Conservation (phyloP, 2,329 filamentous ascomycete genomes). For the Phyllosticta citriasiana region DNA sequence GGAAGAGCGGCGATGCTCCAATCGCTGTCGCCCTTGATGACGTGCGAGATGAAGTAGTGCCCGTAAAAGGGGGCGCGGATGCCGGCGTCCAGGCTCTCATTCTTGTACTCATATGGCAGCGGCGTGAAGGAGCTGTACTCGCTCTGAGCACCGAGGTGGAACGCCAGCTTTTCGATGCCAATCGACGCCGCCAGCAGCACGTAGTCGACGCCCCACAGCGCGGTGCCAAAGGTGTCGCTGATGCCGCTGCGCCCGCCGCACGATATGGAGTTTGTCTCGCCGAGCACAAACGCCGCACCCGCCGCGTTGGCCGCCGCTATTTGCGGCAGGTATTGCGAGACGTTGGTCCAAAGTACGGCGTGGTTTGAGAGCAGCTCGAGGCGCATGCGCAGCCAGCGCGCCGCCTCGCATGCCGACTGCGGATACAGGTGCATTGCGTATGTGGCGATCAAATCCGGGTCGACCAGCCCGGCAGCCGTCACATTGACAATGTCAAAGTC, state of each 20-base stretch:
- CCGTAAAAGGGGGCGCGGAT: slow-evolving; percentile 8
- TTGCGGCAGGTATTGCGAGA: slow-evolving; percentile 12
- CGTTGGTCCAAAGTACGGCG: slow-evolving; percentile 12
- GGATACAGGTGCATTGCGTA: slow-evolving; percentile 8
- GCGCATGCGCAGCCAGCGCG: slow-evolving; percentile 10
- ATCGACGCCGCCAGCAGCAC: slow-evolving; percentile 6
- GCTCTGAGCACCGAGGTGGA: slow-evolving; percentile 39
- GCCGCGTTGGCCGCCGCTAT: slow-evolving; percentile 11
- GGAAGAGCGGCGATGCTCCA: slow-evolving; percentile 4
- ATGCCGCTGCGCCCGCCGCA: slow-evolving; percentile 22
- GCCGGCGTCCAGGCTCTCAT: slow-evolving; percentile 1
- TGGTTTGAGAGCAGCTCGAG: slow-evolving; percentile 13
- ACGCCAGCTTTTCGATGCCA: slow-evolving; percentile 27
- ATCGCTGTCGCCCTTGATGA: background rate
- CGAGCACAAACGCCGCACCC: slow-evolving; percentile 15
- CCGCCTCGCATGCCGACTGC: slow-evolving; percentile 8
- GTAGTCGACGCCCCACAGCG: slow-evolving; percentile 44
- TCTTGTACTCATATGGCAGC: slow-evolving; percentile 3
- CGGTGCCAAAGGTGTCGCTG: slow-evolving; percentile 40
- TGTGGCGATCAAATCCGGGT: slow-evolving; percentile 1
- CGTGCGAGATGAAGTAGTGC: slow-evolving; percentile 10
- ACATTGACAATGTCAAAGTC: slow-evolving; percentile 13
- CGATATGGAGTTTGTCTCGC: slow-evolving; percentile 22
- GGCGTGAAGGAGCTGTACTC: slow-evolving; percentile 11
- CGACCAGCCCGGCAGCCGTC: slow-evolving; percentile 10